phyloP scores from a whole-genome alignment of 1,284 basidiomycete species.

The Pseudozyma hubeiensis region DNA sequence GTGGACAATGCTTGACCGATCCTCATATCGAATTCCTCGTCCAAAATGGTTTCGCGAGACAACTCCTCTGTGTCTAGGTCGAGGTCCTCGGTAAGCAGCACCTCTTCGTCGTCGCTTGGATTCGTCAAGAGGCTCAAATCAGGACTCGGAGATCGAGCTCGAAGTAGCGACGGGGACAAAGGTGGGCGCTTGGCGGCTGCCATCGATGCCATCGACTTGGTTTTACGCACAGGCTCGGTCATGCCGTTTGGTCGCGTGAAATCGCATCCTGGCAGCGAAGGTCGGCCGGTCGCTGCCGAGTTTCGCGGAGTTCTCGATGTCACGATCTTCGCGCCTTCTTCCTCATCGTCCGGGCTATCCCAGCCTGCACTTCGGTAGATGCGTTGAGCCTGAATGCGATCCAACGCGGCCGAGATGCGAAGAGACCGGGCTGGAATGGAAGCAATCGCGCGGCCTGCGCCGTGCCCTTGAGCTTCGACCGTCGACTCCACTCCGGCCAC shows the following conservation, averaged over 20 bases:
- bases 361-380: constrained; percentile 19
- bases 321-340: neutral
- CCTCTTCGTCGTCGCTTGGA: constrained; percentile 39
- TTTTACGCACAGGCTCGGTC: neutral
- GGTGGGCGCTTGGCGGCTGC: neutral
- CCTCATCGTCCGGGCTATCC: constrained; percentile 37
- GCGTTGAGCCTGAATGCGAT: constrained; percentile 25
- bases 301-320: constrained; percentile 3
- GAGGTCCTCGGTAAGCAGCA: constrained; percentile 31
- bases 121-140: constrained; percentile 29
- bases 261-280: constrained; percentile 10
- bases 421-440: constrained; percentile 37
- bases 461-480: neutral
- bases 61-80: constrained; percentile 9
- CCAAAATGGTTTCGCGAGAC: constrained; percentile 16
- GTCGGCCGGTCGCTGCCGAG: neutral
- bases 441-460: constrained; percentile 22
- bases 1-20: constrained; percentile 20
- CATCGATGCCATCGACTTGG: constrained; percentile 18
- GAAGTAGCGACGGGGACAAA: constrained; percentile 5
- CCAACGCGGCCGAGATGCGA: constrained; percentile 32
- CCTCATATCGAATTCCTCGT: constrained; percentile 42
- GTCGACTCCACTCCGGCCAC: neutral
- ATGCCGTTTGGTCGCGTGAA: neutral
- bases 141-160: constrained; percentile 25